Evolutionary conservation across 1,139 yeast genomes (phyloP).

Genomic region (Komagataea norvegica): DNA sequence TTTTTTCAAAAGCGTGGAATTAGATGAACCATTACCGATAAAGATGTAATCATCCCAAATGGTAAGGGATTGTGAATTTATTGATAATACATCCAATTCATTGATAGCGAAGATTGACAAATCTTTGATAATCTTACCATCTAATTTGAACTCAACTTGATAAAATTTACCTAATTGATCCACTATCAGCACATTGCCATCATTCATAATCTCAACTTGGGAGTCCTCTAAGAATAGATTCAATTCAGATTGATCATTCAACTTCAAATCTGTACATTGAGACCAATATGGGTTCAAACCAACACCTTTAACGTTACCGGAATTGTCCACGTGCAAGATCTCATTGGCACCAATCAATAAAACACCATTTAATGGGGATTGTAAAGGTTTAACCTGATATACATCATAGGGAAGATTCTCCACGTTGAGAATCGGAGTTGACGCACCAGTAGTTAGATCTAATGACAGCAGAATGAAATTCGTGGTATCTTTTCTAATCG

Average conservation of each 20-base stretch:
- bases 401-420: conserved; percentile 72
- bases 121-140: conserved; percentile 38
- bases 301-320: conserved; percentile 68
- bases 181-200: conserved; percentile 49
- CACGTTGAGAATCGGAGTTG: conserved; percentile 63
- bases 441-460: conserved; percentile 56
- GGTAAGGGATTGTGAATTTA: conserved; percentile 5
- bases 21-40: conserved; percentile 41
- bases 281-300: conserved; percentile 58
- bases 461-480: conserved; percentile 60
- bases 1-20: conserved; percentile 29
- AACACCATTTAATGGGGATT: conserved; percentile 66
- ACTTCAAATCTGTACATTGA: conserved; percentile 44
- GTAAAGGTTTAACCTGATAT: conserved; percentile 58
- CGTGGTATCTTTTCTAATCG: conserved; percentile 58
- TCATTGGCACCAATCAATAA: conserved; percentile 75
- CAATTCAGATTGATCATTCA: conserved; percentile 49
- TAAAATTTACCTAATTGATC: conserved; percentile 49
- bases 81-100: conserved; percentile 24
- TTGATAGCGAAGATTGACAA: conserved; percentile 25
- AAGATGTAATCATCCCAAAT: conserved; percentile 30
- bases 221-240: conserved; percentile 58
- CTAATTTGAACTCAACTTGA: conserved; percentile 47
- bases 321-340: conserved; percentile 72
- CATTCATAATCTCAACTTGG: conserved; percentile 41